Evolutionary conservation across 164 flowering plant genomes (phyloP), one percentile per base, ranked within the genome.

Genomic region (Sedum album): DNA sequence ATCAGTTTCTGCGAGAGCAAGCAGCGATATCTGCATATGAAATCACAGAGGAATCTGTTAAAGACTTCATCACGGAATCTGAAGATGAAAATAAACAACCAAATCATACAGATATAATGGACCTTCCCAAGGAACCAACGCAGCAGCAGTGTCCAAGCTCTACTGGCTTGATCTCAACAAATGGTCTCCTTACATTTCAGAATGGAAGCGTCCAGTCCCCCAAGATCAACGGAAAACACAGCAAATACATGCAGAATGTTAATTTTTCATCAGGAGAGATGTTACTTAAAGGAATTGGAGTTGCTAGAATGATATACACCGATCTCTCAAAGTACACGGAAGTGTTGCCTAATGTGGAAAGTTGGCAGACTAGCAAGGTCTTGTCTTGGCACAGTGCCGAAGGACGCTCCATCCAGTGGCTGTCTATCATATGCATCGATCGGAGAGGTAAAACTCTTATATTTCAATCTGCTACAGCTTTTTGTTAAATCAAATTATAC

Each of bases 1-100:
- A 73, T 62, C 68, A 94, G 98, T 91, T 91, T 76, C 76, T 94
- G 76, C 83, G 81, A 72, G 98, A 94, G 82, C 98, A 94, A 75
- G 98, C 98, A 72, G 87, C 87, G 14, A 73, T 87, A 8, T 89
- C 88, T 76, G 90, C 93, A 71, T 76, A 82, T 62, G 97, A 94
- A 71, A 87, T 89, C 72, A 93, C 96, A 33, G 83, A 82, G 65
- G 89, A 94, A 65, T 66, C 82, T 30, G 82, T 91, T 28, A 84
- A 75, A 66, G 82, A 84, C 69, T 88, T 91, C 63, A 74, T 81
- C 68, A 82, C 86, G 46, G 89, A 88, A 75, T 73, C 84, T 60
- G 86, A 82, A 72, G 89, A 79, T 68, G 83, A 86, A 41, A 75
- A 72, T 60, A 77, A 73, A 38, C 71, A 67, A 46, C 83, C 82